Base-by-base conservation (phyloP, 441 rosid genomes). In the Sinapis alba region DNA sequence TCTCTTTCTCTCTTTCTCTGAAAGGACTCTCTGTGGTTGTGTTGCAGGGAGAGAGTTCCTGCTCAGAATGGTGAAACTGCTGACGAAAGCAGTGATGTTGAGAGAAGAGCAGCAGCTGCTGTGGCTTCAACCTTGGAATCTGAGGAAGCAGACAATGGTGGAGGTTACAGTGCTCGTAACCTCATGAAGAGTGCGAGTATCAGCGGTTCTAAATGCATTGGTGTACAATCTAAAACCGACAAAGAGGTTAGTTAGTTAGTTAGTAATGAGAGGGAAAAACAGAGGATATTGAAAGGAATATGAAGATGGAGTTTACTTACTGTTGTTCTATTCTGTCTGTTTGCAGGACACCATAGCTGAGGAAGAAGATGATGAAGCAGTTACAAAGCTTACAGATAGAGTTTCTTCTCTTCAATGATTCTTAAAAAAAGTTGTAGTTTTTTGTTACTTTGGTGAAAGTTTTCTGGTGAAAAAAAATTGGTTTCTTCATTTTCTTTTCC, bases 141-240 rank as follows among this genome's bases (percentile, higher is more conserved):
- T 10, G 83, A 89, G 74, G 86, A 81, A 69, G 71, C 84, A 10
- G 87, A 85, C 30, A 86, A 78, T 66, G 83, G 69, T 63, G 72
- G 77, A 20, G 71, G 73, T 66, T 73, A 76, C 79, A 86, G 91
- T 78, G 84, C 84, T 45, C 90, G 93, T 70, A 89, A 91, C 86
- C 84, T 96, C 68, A 75, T 90, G 89, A 96, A 96, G 85, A 96
- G 99, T 65, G 92, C 96, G 0, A 96, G 99, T 78, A 96, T 96
- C 24, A 96, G 98, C 73, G 99, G 85, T 79, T 93, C 99, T 72
- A 89, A 89, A 83, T 93, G 99, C 69, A 82, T 93, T 3, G 95
- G 82, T 57, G 82, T 83, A 71, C 76, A 87, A 68, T 79, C 82
- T 51, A 87, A 68, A 76, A 73, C 68, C 16, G 84, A 87, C 62